Percentiles rank a stretch among this genome's conserved stretches.
Conservation (phyloP, 192 early-diverging fungal genomes). For the Entomortierella parvispora region DNA sequence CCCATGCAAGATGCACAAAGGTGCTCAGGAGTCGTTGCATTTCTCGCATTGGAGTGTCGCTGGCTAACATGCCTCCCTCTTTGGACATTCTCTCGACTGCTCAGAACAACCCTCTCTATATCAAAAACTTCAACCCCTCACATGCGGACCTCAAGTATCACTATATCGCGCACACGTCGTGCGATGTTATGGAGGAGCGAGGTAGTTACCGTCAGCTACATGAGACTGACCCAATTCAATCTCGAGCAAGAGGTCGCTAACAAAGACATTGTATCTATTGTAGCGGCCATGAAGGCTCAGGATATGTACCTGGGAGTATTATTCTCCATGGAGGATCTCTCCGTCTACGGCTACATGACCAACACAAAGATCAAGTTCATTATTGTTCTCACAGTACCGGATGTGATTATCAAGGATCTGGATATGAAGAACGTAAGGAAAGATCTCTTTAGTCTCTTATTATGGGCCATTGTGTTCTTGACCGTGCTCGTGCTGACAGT, state of each 20-base stretch:
- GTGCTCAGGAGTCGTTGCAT: not conserved
- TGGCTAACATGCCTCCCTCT: not conserved
- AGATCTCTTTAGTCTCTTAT: too few relatives aligned
- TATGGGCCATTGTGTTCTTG: too few relatives aligned
- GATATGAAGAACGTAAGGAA: slow-evolving; percentile 80
- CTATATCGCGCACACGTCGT: slow-evolving; percentile 91
- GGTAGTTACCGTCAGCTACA: slow-evolving; percentile 53
- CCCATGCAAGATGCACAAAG: not conserved
- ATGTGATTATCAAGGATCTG: slow-evolving; percentile 79
- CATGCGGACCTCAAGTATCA: slow-evolving; percentile 89
- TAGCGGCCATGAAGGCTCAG: slow-evolving; percentile 67
- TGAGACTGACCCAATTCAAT: too few relatives aligned
- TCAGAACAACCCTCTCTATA: slow-evolving; percentile 88
- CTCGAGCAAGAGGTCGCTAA: too few relatives aligned
- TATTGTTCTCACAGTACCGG: slow-evolving; percentile 72
- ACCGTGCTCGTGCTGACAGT: too few relatives aligned
- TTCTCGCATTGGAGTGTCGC: not conserved
- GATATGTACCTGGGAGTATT: slow-evolving; percentile 91
- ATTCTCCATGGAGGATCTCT: slow-evolving; percentile 89
- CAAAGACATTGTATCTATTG: not conserved
- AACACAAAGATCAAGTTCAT: slow-evolving; percentile 87
- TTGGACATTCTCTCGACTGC: not conserved
- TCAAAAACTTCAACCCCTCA: slow-evolving; percentile 78
- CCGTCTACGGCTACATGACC: slow-evolving; percentile 90
- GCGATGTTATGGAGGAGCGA: slow-evolving; percentile 91